phyloP scores from a whole-genome alignment of 495 filamentous ascomycete species.

The Xylaria castorea region DNA sequence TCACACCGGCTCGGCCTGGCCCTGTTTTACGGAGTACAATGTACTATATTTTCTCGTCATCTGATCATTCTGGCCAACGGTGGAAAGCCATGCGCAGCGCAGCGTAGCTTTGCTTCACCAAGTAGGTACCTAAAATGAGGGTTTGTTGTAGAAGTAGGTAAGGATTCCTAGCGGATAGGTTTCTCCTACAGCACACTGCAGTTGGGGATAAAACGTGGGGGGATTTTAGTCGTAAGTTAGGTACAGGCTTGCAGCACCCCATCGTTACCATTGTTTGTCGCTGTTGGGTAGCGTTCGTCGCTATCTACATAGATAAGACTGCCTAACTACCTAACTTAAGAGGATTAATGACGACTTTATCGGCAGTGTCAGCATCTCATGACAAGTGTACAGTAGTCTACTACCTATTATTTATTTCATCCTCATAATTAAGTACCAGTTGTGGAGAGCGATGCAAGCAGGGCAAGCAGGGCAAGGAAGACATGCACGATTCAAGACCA shows the following conservation, averaged over 20 bases:
- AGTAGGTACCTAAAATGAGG: neutral
- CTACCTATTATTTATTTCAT: neutral
- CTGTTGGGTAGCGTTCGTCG: neutral
- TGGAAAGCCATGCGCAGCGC: neutral
- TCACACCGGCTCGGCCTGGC: neutral
- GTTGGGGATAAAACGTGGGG: neutral
- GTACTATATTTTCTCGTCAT: conserved; percentile 15
- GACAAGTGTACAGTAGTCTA: too few relatives aligned
- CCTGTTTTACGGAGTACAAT: neutral
- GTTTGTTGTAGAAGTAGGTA: neutral
- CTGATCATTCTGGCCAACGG: conserved; percentile 7
- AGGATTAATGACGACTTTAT: neutral
- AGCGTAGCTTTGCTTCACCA: neutral
- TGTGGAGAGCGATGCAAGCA: conserved; percentile 18
- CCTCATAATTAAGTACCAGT: neutral
- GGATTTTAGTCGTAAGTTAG: neutral
- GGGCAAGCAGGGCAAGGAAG: conserved; percentile 10
- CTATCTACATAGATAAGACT: too few relatives aligned
- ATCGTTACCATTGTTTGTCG: neutral
- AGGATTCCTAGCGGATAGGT: neutral
- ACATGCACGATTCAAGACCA: conserved; percentile 21
- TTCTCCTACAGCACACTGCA: neutral
- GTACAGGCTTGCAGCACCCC: neutral
- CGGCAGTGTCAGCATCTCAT: too few relatives aligned
- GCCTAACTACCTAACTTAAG: neutral